These are phyloP conservation scores for Gomphus sp. DNA, from an alignment of 1,284 basidiomycete genomes.

Conservation along the genomic window DNA sequence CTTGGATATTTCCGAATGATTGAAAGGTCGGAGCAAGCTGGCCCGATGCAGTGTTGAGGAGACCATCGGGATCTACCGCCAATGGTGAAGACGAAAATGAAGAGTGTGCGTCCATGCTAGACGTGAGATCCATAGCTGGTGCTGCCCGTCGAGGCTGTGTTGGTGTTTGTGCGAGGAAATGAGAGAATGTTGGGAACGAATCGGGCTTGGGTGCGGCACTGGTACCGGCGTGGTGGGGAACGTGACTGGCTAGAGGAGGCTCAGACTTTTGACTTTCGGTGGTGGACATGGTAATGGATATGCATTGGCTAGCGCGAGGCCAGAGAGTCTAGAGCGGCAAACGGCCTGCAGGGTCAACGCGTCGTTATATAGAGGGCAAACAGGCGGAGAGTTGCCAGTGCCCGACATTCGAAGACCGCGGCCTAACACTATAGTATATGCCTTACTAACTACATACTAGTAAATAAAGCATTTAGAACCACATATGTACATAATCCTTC, in stretches of 20 bases:
- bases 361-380: slow-evolving; percentile 1
- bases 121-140: slow-evolving; percentile 22
- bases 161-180: slow-evolving; percentile 28
- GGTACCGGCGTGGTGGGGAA: neutral
- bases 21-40: slow-evolving; percentile 21
- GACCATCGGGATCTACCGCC: slow-evolving; percentile 27
- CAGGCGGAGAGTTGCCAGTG: neutral
- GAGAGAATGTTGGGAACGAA: slow-evolving; percentile 25
- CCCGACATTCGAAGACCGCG: slow-evolving; percentile 1
- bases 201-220: neutral
- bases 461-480: neutral
- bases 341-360: neutral
- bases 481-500: neutral
- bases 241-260: neutral
- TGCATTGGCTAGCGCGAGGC: neutral
- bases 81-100: slow-evolving; percentile 23
- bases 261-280: neutral
- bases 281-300: neutral
- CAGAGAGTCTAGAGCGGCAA: neutral
- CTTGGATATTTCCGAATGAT: slow-evolving; percentile 10
- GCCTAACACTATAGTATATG: neutral
- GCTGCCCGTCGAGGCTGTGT: slow-evolving; percentile 11
- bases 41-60: slow-evolving; percentile 19
- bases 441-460: neutral
- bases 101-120: slow-evolving; percentile 30